These are phyloP conservation scores for Aspergillus flavus DNA, from an alignment of 2,329 filamentous ascomycete species.

Conservation along the genomic window DNA sequence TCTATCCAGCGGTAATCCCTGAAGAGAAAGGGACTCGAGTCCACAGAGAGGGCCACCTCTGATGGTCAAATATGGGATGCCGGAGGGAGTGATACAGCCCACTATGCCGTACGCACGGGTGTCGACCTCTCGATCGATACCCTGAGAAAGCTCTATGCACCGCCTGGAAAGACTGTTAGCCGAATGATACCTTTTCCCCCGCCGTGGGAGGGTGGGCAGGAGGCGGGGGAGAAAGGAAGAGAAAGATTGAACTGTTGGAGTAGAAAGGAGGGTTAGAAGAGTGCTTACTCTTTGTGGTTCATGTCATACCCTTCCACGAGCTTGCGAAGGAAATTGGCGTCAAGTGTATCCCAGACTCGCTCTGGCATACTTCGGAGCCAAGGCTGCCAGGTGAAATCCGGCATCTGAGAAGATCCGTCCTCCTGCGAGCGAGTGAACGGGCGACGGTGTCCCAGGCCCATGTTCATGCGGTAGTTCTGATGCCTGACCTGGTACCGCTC, in stretches of 20 bases:
- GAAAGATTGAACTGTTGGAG: too few species aligned
- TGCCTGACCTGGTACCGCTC: conserved; percentile 62
- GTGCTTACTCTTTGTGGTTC: conserved; percentile 57
- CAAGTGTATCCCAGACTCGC: conserved; percentile 67
- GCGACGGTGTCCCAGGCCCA: conserved; percentile 54
- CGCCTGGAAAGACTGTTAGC: conserved; percentile 28
- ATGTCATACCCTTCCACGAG: conserved; percentile 58
- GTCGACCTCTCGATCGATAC: conserved; percentile 64
- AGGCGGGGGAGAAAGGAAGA: background rate
- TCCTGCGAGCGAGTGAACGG: conserved; percentile 64
- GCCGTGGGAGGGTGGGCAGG: background rate
- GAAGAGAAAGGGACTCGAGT: conserved; percentile 64
- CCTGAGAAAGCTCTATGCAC: conserved; percentile 69
- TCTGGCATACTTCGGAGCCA: conserved; percentile 57
- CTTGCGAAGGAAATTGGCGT: conserved; percentile 61
- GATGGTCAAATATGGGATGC: conserved; percentile 62
- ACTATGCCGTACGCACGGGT: conserved; percentile 57
- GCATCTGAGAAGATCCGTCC: conserved; percentile 55
- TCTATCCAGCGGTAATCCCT: conserved; percentile 67
- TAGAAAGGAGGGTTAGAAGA: background rate
- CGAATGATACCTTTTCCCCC: background rate
- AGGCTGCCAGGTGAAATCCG: conserved; percentile 57
- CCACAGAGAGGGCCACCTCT: conserved; percentile 64
- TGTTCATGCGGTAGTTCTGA: conserved; percentile 54
- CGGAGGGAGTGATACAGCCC: conserved; percentile 69